phyloP scores from a whole-genome alignment of 1,284 basidiomycete genomes.

The Cerrena zonata region DNA sequence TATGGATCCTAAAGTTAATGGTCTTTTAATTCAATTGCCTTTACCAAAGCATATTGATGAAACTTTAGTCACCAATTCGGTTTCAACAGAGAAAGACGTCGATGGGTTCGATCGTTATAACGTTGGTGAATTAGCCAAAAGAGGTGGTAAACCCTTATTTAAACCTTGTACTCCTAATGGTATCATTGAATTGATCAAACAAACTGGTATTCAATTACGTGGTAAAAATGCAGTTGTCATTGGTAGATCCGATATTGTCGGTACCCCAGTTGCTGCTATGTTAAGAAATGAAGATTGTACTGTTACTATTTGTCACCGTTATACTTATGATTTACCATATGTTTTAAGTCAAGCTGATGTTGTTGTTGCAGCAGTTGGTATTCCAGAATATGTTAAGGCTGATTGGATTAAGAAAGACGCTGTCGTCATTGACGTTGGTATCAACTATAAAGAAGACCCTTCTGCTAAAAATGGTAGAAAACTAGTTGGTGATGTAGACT shows the following conservation, averaged over 20 bases:
- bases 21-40: slow-evolving; percentile 94
- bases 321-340: slow-evolving; percentile 74
- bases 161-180: slow-evolving; percentile 94
- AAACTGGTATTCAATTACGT: slow-evolving; percentile 68
- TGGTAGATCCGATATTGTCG: slow-evolving; percentile 96
- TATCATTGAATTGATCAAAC: slow-evolving; percentile 85
- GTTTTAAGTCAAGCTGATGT: slow-evolving; percentile 85
- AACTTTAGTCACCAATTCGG: slow-evolving; percentile 88
- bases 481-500: slow-evolving; percentile 95
- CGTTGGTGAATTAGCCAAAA: slow-evolving; percentile 90
- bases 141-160: slow-evolving; percentile 87
- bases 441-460: slow-evolving; percentile 91
- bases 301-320: slow-evolving; percentile 95
- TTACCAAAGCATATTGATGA: slow-evolving; percentile 85
- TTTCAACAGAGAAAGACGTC: slow-evolving; percentile 92
- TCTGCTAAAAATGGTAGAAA: slow-evolving; percentile 94
- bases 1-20: slow-evolving; percentile 76
- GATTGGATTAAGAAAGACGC: slow-evolving; percentile 94
- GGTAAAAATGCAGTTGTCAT: slow-evolving; percentile 88
- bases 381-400: slow-evolving; percentile 85
- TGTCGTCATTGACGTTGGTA: slow-evolving; percentile 94
- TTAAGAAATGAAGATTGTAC: slow-evolving; percentile 89
- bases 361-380: slow-evolving; percentile 89
- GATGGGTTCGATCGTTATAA: slow-evolving; percentile 99
- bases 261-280: slow-evolving; percentile 89